Conservation (phyloP, 768 basidiomycete genomes). For the Pilatotrama ljubarskyi region DNA sequence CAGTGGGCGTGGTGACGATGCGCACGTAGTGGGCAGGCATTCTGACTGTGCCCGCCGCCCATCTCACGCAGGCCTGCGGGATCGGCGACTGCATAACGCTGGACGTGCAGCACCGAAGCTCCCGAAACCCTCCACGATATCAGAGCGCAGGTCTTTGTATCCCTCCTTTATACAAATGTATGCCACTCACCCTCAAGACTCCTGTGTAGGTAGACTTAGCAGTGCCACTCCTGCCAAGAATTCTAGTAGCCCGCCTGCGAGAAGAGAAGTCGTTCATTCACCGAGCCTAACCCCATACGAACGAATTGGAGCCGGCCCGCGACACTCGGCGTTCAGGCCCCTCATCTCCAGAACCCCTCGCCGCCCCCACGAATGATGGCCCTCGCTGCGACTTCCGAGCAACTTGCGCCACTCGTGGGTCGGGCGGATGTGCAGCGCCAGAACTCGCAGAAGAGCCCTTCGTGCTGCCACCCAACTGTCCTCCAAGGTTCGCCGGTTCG, state of each 20-base stretch:
- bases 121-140: neutral
- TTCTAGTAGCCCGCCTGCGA: neutral
- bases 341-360: slow-evolving; percentile 1
- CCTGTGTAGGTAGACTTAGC: slow-evolving; percentile 1
- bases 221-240: slow-evolving; percentile 12
- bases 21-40: neutral
- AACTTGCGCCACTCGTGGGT: neutral
- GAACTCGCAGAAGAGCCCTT: neutral
- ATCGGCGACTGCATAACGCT: no score
- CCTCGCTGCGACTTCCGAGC: neutral
- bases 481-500: slow-evolving; percentile 1
- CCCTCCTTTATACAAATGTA: neutral
- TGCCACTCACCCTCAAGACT: neutral
- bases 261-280: slow-evolving; percentile 15
- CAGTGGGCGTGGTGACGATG: neutral
- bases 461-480: neutral
- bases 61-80: no score
- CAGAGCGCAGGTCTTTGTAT: neutral
- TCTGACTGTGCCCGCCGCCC: no score
- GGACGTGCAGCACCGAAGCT: no score
- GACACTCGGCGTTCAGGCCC: slow-evolving; percentile 4
- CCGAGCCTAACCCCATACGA: slow-evolving; percentile 9
- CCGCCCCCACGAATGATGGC: neutral
- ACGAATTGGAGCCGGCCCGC: slow-evolving; percentile 5
- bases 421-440: neutral